Evolutionary conservation across 257 asterid species (phyloP).

Genomic region (Nicotiana paniculata): DNA sequence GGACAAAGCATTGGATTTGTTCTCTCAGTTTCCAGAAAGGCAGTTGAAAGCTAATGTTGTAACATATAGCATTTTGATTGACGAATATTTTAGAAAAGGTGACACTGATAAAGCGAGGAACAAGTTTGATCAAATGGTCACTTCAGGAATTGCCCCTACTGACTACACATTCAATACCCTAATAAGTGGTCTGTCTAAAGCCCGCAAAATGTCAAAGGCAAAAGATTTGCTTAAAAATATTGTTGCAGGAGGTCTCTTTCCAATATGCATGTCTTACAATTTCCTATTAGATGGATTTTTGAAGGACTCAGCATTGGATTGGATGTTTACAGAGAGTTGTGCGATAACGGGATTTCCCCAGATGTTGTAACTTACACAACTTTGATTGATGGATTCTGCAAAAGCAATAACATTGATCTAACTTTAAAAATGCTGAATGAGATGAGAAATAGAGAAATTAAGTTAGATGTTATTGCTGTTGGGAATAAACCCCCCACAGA

Average conservation of each 20-base stretch:
- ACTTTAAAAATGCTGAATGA: slow-evolving; percentile 46
- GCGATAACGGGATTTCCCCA: slow-evolving; percentile 35
- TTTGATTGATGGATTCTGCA: slow-evolving; percentile 65
- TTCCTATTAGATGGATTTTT: slow-evolving; percentile 64
- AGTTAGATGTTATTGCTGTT: slow-evolving; percentile 40
- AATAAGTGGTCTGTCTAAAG: slow-evolving; percentile 62
- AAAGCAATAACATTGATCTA: slow-evolving; percentile 33
- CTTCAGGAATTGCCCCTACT: slow-evolving; percentile 42
- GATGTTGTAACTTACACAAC: slow-evolving; percentile 63
- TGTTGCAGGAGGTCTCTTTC: slow-evolving; percentile 38
- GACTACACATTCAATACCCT: slow-evolving; percentile 51
- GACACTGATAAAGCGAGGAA: slow-evolving; percentile 47
- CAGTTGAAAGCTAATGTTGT: slow-evolving; percentile 46
- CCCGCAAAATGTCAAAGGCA: slow-evolving; percentile 44
- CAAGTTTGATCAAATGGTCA: slow-evolving; percentile 54
- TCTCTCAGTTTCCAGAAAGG: slow-evolving; percentile 36
- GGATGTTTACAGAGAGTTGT: slow-evolving; percentile 56
- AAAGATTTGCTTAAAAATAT: slow-evolving; percentile 40
- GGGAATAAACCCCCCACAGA: no score
- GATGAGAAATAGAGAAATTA: slow-evolving; percentile 57
- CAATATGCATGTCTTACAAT: slow-evolving; percentile 58
- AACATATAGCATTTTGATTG: slow-evolving; percentile 62
- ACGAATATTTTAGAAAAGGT: slow-evolving; percentile 57
- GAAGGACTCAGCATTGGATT: slow-evolving; percentile 52
- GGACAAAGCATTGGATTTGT: slow-evolving; percentile 46